Percentiles rank a stretch among this genome's conserved stretches.
Evolutionary conservation across 228 moss, liverwort and hornwort species (phyloP).

Genomic region (Sphagnum fallax): DNA sequence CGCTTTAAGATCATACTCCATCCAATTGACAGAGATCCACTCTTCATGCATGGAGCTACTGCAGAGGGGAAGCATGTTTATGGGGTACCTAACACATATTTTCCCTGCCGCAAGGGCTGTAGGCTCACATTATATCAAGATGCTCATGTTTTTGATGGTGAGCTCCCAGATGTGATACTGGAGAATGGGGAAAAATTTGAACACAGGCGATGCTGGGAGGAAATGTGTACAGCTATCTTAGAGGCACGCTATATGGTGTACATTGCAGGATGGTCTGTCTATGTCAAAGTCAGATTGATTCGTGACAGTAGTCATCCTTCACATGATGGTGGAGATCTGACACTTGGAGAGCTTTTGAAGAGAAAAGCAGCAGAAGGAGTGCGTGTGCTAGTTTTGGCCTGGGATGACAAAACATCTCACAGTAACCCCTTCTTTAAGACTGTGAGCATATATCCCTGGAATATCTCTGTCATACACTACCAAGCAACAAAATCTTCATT

Average conservation of each 20-base stretch:
- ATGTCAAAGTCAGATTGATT: conserved; percentile 55
- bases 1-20: conserved; percentile 43
- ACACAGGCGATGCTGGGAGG: conserved; percentile 73
- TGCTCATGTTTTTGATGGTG: conserved; percentile 71
- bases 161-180: conserved; percentile 50
- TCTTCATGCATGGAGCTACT: conserved; percentile 36
- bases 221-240: conserved; percentile 66
- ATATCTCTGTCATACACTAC: too few species aligned
- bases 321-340: conserved; percentile 59
- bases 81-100: conserved; percentile 73
- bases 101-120: conserved; percentile 70
- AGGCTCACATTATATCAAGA: conserved; percentile 64
- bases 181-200: conserved; percentile 51
- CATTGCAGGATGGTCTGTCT: conserved; percentile 85
- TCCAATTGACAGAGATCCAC: conserved; percentile 42
- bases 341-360: conserved; percentile 73
- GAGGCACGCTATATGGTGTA: conserved; percentile 85
- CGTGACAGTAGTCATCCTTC: conserved; percentile 46
- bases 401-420: conserved; percentile 95
- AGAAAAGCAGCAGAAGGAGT: conserved; percentile 82
- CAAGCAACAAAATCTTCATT: too few species aligned
- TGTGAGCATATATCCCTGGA: conserved; percentile 16
- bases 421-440: conserved; percentile 65
- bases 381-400: conserved; percentile 71
- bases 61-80: conserved; percentile 22